phyloP scores from a whole-genome alignment of 1,284 basidiomycete genomes.

The Ustilago sp. region DNA sequence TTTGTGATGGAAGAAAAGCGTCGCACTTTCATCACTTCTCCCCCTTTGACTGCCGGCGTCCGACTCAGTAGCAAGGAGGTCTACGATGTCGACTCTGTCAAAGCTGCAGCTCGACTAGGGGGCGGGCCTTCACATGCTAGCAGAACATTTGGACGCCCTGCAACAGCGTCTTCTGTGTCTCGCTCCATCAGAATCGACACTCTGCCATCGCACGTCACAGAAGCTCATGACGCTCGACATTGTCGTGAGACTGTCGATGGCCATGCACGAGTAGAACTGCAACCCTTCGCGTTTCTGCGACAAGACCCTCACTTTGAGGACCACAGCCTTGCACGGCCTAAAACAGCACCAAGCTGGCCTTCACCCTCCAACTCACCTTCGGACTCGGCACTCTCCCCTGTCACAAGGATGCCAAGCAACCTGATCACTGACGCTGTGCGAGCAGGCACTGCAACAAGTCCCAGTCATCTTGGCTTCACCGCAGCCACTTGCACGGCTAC shows the following conservation, averaged over 20 bases:
- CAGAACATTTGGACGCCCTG: conserved; percentile 14
- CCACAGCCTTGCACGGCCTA: conserved; percentile 24
- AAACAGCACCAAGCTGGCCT: conserved; percentile 39
- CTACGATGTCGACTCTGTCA: conserved; percentile 49
- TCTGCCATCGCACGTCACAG: background rate
- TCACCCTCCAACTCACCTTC: conserved; percentile 35
- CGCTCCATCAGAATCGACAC: background rate
- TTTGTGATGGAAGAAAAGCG: conserved; percentile 38
- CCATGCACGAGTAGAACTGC: background rate
- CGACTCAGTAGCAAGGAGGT: conserved; percentile 34
- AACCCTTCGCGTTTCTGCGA: conserved; percentile 5
- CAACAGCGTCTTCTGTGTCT: conserved; percentile 25
- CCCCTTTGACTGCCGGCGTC: conserved; percentile 35
- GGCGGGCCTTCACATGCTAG: background rate
- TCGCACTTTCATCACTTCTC: conserved; percentile 35
- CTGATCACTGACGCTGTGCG: background rate
- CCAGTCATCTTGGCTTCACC: background rate
- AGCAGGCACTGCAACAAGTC: background rate
- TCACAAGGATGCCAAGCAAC: conserved; percentile 23
- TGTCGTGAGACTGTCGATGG: conserved; percentile 6
- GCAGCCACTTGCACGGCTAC: background rate
- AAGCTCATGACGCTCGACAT: background rate
- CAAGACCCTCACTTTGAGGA: conserved; percentile 8
- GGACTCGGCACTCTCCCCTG: conserved; percentile 21
- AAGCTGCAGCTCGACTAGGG: conserved; percentile 38